Base-by-base conservation (phyloP, 176 grass and related monocot genomes). In the Aegilops umbellulata region DNA sequence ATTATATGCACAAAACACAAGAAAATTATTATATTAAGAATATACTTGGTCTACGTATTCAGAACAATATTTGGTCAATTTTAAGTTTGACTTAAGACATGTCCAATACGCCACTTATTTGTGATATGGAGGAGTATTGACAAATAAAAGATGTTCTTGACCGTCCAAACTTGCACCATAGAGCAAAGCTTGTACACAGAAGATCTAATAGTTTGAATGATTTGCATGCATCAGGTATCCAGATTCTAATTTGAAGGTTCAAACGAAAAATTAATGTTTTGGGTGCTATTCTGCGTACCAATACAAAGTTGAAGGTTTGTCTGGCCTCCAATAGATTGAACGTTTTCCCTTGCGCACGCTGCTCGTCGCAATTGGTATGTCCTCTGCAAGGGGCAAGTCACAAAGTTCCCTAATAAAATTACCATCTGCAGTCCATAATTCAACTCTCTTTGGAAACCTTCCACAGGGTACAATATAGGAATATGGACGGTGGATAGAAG, bases 391-490 rank as follows among this genome's bases (percentile, higher is more conserved):
- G 58, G 97, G 92, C 63, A 97, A 79, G 77, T 99, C 92, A 81
- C 97, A 99, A 83, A 99, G 91, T 80, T 96, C 97, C 73, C 97
- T 91, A 51, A 99, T 82, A 71, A 96, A 90, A 34, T 93, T 88
- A 20, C 92, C 97, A 87, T 96, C 88, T 65, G 80, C 71, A 39
- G 97, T 90, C 94, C 97, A 99, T 78, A 99, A 83, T 71, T 99
- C 94, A 69, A 93, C 88, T 88, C 91, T 99, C 82, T 97, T 97
- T 78, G 94, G 97, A 86, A 99, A 99, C 60, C 97, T 96, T 82
- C 87, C 90, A 72, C 90, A 97, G 23, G 89, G 90, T 73, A 99
- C 97, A 85, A 88, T 95, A 85, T 92, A 99, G 29, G 94, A 97
- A 80, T 99, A 99, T n/a, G 97, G 97, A 27, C 83, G 89, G 47